phyloP scores from a whole-genome alignment of 2,329 filamentous ascomycete species.

The Pseudogymnoascus sp. region DNA sequence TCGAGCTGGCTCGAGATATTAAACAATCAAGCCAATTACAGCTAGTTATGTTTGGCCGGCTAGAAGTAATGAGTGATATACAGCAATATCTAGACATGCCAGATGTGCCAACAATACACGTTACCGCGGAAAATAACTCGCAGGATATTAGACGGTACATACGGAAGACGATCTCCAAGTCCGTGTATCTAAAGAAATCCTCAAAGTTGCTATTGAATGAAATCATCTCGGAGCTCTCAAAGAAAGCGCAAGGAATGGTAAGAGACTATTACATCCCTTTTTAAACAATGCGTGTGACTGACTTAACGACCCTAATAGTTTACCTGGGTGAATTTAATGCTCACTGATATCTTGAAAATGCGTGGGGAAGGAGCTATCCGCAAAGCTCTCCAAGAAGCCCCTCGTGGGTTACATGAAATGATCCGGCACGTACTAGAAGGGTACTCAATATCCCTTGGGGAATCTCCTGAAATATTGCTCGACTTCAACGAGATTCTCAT shows the following conservation, averaged over 20 bases:
- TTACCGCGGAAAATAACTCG: background rate
- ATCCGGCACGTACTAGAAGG: background rate
- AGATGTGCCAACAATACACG: background rate
- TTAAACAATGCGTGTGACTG: background rate
- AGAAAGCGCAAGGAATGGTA: background rate
- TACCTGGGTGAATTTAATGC: background rate
- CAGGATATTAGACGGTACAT: conserved; percentile 1
- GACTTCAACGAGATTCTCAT: background rate
- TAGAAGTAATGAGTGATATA: background rate
- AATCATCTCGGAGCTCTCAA: background rate
- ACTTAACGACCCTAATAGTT: background rate
- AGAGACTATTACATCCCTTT: background rate
- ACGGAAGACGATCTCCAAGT: background rate
- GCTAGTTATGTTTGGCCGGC: background rate
- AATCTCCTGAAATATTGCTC: background rate
- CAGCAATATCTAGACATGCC: background rate
- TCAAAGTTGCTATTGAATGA: background rate
- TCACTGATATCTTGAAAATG: background rate
- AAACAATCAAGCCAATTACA: background rate
- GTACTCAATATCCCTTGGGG: background rate
- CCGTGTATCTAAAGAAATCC: background rate
- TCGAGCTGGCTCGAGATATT: background rate
- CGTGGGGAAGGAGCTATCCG: background rate
- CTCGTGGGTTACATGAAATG: background rate
- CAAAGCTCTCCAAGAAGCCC: background rate